These are phyloP conservation scores for Pestalotiopsis sp. DNA, from an alignment of 2,329 filamentous ascomycete genomes.

Conservation along the genomic window DNA sequence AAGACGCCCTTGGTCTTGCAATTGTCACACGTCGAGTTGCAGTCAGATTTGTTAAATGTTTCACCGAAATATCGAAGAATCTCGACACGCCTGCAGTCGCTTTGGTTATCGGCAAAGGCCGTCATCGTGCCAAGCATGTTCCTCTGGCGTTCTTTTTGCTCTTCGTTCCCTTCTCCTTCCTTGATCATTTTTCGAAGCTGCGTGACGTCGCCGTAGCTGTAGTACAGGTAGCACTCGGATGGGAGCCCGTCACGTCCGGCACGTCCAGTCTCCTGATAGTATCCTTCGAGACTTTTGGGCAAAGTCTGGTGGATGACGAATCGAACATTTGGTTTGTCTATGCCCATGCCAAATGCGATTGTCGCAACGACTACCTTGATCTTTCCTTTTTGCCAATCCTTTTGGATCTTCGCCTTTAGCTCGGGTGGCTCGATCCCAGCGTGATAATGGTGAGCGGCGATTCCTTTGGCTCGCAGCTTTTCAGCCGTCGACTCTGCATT, in stretches of 20 bases:
- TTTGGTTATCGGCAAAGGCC: conserved; percentile 86
- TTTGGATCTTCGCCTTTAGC: conserved; percentile 69
- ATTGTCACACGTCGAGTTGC: conserved; percentile 82
- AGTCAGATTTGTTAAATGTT: conserved; percentile 71
- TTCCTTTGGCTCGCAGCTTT: conserved; percentile 63
- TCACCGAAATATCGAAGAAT: conserved; percentile 96
- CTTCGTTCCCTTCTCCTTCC: conserved; percentile 72
- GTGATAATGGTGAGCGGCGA: conserved; percentile 84
- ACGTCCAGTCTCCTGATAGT: conserved; percentile 97
- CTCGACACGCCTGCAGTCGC: conserved; percentile 84
- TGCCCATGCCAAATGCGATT: conserved; percentile 99
- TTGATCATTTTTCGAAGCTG: conserved; percentile 80
- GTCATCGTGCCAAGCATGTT: conserved; percentile 85
- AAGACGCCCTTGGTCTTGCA: conserved; percentile 75
- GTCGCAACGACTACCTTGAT: conserved; percentile 94
- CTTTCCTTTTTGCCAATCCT: conserved; percentile 77
- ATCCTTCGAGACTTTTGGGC: conserved; percentile 94
- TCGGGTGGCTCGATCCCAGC: conserved; percentile 71
- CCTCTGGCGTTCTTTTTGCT: conserved; percentile 83
- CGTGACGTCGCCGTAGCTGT: conserved; percentile 76
- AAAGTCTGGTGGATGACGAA: conserved; percentile 94
- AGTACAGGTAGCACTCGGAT: conserved; percentile 91
- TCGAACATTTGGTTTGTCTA: conserved; percentile 94
- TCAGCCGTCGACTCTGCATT: conserved; percentile 80
- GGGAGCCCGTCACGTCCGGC: conserved; percentile 87